phyloP scores from a whole-genome alignment of 2,329 filamentous ascomycete genomes.

The Metarhizium robertsii region DNA sequence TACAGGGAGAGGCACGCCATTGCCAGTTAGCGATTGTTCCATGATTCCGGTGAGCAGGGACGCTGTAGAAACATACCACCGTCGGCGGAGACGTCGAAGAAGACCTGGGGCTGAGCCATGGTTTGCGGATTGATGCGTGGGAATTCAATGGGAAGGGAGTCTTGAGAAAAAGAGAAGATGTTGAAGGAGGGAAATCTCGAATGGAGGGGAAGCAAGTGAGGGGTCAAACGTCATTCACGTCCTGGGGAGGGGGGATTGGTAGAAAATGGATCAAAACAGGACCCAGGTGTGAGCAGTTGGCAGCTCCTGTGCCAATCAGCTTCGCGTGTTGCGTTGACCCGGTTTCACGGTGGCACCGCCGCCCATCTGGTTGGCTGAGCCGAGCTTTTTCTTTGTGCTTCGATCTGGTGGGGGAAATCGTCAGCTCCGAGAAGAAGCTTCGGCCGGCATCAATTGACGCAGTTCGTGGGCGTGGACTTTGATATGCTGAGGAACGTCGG shows the following conservation, averaged over 20 bases:
- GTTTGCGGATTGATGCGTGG: not conserved
- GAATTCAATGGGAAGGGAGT: not conserved
- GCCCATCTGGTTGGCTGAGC: not conserved
- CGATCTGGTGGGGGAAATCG: not conserved
- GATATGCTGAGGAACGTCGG: too few relatives aligned
- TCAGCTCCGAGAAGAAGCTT: too few relatives aligned
- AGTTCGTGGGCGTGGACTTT: too few relatives aligned
- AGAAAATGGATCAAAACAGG: constrained; percentile 1
- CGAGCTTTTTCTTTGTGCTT: not conserved
- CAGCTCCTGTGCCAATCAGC: constrained; percentile 4
- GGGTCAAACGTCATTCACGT: constrained; percentile 8
- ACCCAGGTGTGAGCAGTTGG: not conserved
- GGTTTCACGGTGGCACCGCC: not conserved
- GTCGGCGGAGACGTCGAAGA: constrained; percentile 9
- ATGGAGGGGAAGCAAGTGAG: constrained; percentile 4
- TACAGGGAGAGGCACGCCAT: not conserved
- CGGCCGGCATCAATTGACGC: too few relatives aligned
- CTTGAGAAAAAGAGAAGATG: not conserved
- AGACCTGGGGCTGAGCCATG: constrained; percentile 7
- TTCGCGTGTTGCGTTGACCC: not conserved
- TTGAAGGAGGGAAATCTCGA: constrained; percentile 1
- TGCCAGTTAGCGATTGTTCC: not conserved
- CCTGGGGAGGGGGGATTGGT: not conserved
- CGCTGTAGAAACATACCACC: constrained; percentile 6
- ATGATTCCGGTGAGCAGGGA: not conserved